These are phyloP conservation scores for Aspergillus mulundensis DNA, from an alignment of 495 filamentous ascomycete genomes.

Conservation along the genomic window DNA sequence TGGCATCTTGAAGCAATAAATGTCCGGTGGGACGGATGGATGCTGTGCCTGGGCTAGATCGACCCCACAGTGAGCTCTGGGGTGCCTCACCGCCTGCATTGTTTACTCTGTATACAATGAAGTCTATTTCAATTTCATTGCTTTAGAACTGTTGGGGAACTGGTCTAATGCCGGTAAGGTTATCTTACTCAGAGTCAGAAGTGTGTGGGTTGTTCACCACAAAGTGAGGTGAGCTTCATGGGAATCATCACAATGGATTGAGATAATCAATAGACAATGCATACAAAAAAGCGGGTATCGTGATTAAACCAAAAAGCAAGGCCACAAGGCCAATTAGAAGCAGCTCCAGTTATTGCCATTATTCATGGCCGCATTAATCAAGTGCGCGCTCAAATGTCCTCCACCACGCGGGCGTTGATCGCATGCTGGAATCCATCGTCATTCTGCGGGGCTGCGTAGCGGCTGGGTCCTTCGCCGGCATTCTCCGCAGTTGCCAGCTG, in stretches of 20 bases:
- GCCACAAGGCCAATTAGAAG: neutral
- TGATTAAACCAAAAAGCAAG: constrained; percentile 20
- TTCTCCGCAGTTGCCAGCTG: constrained; percentile 49
- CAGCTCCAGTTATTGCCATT: constrained; percentile 11
- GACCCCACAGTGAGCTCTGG: neutral
- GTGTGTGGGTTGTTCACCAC: neutral
- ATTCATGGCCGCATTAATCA: neutral
- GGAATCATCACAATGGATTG: neutral
- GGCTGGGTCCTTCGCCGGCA: constrained; percentile 56
- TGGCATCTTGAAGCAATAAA: constrained; percentile 4
- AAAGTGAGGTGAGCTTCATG: neutral
- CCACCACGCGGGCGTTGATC: constrained; percentile 79
- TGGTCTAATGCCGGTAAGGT: neutral
- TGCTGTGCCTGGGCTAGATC: neutral
- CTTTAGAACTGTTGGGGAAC: neutral
- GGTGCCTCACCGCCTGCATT: neutral
- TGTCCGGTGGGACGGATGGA: neutral
- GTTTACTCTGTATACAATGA: neutral
- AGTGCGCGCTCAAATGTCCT: constrained; percentile 63
- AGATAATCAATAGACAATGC: neutral
- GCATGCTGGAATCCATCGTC: constrained; percentile 72
- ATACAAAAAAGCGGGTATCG: constrained; percentile 36
- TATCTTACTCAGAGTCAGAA: neutral
- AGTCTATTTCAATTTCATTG: neutral
- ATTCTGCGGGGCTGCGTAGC: constrained; percentile 38